These are phyloP conservation scores for Puya raimondii DNA, from an alignment of 176 grass and related monocot genomes.

Conservation along the genomic window DNA sequence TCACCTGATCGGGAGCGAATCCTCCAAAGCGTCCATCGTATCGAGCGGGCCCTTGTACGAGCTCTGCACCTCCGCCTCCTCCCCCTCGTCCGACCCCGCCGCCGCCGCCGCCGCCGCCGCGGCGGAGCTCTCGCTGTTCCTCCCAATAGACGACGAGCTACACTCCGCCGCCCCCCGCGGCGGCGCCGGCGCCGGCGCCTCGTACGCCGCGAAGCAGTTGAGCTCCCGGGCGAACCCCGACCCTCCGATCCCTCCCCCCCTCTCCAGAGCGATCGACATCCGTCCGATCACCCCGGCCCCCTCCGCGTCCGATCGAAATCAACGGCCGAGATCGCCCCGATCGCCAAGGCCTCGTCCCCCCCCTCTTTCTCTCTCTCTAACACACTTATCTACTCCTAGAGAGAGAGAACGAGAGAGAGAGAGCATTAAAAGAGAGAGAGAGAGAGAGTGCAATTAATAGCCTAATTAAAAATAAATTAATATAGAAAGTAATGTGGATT, in stretches of 20 bases:
- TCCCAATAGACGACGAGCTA: slow-evolving; percentile 49
- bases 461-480: too few species aligned
- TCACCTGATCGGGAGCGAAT: slow-evolving; percentile 77
- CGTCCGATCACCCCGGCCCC: neutral
- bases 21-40: slow-evolving; percentile 83
- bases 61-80: slow-evolving; percentile 69
- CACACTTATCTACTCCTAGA: too few species aligned
- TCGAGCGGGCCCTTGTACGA: slow-evolving; percentile 75
- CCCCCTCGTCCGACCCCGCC: slow-evolving; percentile 38
- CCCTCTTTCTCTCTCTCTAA: too few species aligned
- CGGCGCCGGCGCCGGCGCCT: slow-evolving; percentile 17
- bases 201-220: slow-evolving; percentile 31
- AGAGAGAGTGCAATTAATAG: too few species aligned
- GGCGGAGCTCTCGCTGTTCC: slow-evolving; percentile 54
- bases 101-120: slow-evolving; percentile 36
- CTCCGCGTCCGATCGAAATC: neutral
- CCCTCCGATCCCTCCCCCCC: slow-evolving; percentile 30
- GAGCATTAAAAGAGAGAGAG: too few species aligned
- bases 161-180: slow-evolving; percentile 16
- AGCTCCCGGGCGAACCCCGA: slow-evolving; percentile 24
- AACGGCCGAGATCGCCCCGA: neutral
- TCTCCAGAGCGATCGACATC: slow-evolving; percentile 75
- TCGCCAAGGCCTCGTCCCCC: neutral
- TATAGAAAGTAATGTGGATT: too few species aligned
- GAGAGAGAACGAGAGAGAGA: too few species aligned